A percentile compares a stretch with the other conserved stretches of the same genome.
These are phyloP conservation scores for Tolypocladium ovalisporum DNA, from an alignment of 2,329 filamentous ascomycete genomes.

Conservation along the genomic window DNA sequence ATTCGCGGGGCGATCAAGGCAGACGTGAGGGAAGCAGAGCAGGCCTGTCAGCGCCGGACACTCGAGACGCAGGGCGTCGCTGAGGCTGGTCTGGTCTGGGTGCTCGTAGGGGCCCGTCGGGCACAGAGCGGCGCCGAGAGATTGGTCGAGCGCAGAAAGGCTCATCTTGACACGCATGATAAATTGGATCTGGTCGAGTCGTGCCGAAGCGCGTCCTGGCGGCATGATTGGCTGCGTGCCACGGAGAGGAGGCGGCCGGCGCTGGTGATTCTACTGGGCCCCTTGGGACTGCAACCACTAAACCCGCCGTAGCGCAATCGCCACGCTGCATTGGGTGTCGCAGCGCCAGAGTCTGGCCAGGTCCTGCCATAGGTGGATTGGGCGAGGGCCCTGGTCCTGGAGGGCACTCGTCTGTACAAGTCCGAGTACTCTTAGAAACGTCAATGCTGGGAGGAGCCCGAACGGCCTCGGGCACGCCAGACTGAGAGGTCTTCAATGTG, in stretches of 20 bases:
- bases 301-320: neutral
- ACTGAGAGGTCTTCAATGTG: neutral
- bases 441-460: neutral
- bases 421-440: neutral
- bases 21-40: neutral
- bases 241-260: neutral
- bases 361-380: neutral
- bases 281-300: neutral
- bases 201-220: constrained; percentile 8
- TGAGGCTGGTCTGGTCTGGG: neutral
- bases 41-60: neutral
- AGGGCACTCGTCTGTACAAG: too few species aligned
- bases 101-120: neutral
- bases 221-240: constrained; percentile 5
- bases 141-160: constrained; percentile 5
- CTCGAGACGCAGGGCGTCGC: constrained; percentile 1
- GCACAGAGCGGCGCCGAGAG: neutral
- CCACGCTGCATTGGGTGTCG: neutral
- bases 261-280: neutral
- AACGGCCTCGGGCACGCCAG: neutral
- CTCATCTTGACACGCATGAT: constrained; percentile 12
- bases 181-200: constrained; percentile 5
- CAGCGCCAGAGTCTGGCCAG: neutral
- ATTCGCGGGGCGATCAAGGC: neutral
- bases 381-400: neutral